Evolutionary conservation across 1,284 basidiomycete genomes (phyloP), one percentile per base, ranked within the genome.

Genomic region (Austroboletus rostrupii): DNA sequence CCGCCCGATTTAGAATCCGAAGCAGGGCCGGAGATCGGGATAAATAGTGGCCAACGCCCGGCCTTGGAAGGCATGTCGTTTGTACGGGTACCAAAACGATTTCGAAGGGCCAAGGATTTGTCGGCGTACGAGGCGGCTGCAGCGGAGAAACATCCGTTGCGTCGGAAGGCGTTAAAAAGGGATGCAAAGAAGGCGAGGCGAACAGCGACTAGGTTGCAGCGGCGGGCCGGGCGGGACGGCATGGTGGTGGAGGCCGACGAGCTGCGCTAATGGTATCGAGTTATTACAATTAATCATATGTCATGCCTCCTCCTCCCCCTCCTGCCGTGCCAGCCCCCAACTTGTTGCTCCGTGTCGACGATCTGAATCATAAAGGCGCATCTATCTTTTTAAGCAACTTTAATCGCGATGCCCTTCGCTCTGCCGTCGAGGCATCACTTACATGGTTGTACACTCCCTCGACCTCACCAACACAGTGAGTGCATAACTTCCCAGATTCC

Each of bases 151-250:
- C 85, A 85, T 57, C 82, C 83, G 13, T 59, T 86, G 51, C 79
- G 73, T 47, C 69, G 83, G 47, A 74, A 70, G 57, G 68, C 72
- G 52, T 59, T 86, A 55, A 87, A 85, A 69, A 74, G 70, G 59
- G 81, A 81, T 37, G 76, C 77, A 50, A 87, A 85, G 68, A 71
- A 72, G 53, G 77, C 75, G 26, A 71, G 78, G 56, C 78, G 78
- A 58, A 75, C 75, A n/a, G 72, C 62, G 20, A 61, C 50, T 23
- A 57, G 53, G 55, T 44, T 37, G 43, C 39, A 42, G 17, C 52
- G 49, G 17, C 57, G 57, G 26, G 28, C 41, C 33, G 42, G 48
- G 36, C 48, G 53, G 8, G 31, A 50, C 14, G 32, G 46, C n/a
- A n/a, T 35, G 10, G 16, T 14, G 13, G n/a, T 13, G 32, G 32